Base-by-base conservation (phyloP, 176 grass and related monocot species). In the Phoenix dactylifera region DNA sequence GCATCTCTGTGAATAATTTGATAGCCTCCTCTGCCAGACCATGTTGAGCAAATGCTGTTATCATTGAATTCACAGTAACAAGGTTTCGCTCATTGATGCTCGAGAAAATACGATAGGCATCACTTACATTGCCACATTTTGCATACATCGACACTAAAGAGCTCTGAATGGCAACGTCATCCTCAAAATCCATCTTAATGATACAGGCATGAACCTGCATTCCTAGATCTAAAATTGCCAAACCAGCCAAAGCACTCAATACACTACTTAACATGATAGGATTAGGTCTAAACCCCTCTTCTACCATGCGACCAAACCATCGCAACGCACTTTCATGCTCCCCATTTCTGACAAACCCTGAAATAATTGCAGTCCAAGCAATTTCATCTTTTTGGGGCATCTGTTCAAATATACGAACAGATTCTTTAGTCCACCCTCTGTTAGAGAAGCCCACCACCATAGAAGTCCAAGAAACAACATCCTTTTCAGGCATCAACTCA, bases 141-240 rank as follows among this genome's bases (percentile, higher is more conserved):
- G 86, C 82, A 54, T 89, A 89, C 86, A 89, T 79, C 14, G 86
- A 79, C 14, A 89, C 75, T 71, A 89, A 72, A 62, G 81, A 85
- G 54, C 74, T 78, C 35, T 85, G 78, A 26, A 85, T 67, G 22
- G 74, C 55, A 28, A 79, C 70, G 56, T 85, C 78, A 57, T 67
- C 52, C 49, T 79, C 44, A 67, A 82, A 80, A 72, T 72, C 67
- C 59, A 74, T 78, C 67, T 69, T 85, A 26, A 85, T 62, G 24
- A 71, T 75, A 71, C 77, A 82, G 0, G 86, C 81, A 85, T 89
- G 86, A 76, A 79, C 82, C 71, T 85, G 78, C 71, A 78, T 65
- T 51, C 86, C 86, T 7, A 76, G 74, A 30, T 76, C 68, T 35
- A 81, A 50, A 60, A 58, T 62, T 54, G 54, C 68, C 39, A 85